Evolutionary conservation across 208 protist species (phyloP).

Genomic region (Crithidia brevicula): DNA sequence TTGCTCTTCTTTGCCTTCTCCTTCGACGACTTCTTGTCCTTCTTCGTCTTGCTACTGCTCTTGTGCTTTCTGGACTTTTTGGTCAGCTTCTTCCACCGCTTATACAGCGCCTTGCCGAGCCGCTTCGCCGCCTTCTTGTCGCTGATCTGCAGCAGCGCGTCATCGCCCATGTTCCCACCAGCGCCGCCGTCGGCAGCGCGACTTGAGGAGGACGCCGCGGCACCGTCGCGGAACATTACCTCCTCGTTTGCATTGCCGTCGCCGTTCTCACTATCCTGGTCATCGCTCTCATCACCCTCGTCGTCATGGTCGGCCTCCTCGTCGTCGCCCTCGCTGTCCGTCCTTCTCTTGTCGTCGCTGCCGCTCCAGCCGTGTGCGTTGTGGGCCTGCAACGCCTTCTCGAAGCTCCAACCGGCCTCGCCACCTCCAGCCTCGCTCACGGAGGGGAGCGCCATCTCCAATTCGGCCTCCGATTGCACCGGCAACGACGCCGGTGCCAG

Average conservation of each 20-base stretch:
- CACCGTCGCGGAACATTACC: slow-evolving; percentile 16
- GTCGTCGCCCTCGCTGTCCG: slow-evolving; percentile 3
- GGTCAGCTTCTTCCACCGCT: slow-evolving; percentile 78
- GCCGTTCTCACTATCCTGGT: background rate
- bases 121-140: slow-evolving; percentile 64
- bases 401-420: slow-evolving; percentile 28
- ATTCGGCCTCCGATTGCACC: background rate
- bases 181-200: background rate
- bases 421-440: slow-evolving; percentile 6
- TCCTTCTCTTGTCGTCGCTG: background rate
- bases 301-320: background rate
- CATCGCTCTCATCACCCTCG: background rate
- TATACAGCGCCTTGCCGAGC: slow-evolving; percentile 60
- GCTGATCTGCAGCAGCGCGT: slow-evolving; percentile 40
- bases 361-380: background rate
- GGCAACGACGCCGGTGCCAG: slow-evolving; percentile 16
- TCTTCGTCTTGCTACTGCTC: slow-evolving; percentile 19
- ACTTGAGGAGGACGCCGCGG: background rate
- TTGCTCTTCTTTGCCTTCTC: slow-evolving; percentile 31
- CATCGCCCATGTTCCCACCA: slow-evolving; percentile 31
- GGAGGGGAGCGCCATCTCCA: slow-evolving; percentile 14
- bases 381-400: slow-evolving; percentile 21
- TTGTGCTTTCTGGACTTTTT: slow-evolving; percentile 34
- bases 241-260: background rate
- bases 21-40: slow-evolving; percentile 27